Base-by-base conservation (phyloP, 768 basidiomycete species). In the Bullera alba region DNA sequence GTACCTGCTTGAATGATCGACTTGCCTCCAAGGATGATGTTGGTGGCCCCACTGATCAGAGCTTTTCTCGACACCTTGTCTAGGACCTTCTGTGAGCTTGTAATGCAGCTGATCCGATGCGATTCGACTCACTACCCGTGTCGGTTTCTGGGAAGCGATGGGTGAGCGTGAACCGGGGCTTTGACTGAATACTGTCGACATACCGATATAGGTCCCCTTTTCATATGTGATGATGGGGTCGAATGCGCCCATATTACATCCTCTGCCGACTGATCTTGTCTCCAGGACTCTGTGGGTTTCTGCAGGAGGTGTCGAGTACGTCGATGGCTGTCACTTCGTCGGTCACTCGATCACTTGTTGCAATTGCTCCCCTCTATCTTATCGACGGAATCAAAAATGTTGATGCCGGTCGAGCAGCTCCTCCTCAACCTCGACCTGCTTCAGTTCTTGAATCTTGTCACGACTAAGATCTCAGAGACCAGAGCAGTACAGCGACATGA, bases 21-120 rank as follows among this genome's bases (percentile, higher is more conserved):
- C 76, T 96, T 95, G 39, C 93, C 95, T 34, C 89, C 90, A 14
- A 99, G 82, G 55, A 96, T 89, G 70, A 97, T 99, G 71, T 95
- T 96, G 72, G 91, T 86, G 10, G 90, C 86, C 1, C 93, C 93
- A 49, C 85, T 82, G 64, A 96, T 95, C 23, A 83, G 85, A 16
- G 90, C 89, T 54, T 86, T 82, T 50, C 89, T 81, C 34, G 88
- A 92, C 37, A 96, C 92, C 73, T 93, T 93, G 77, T 97, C 61
- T 66, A 36, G 17, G 16, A 14, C 42, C 8, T 8, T 26, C 12
- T 12, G 10, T 22, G 12, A 2, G 22, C 2, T 25, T 25, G 7
- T 32, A n/a, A 3, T 4, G 7, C 12, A 1, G 41, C 15, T 26
- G 8, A 41, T 10, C 17, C n/a, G n/a, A n/a, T n/a, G n/a, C n/a